Evolutionary conservation across 2,329 filamentous ascomycete genomes (phyloP), one percentile per base, ranked within the genome.

Genomic region (Aspergillus quadricinctus): DNA sequence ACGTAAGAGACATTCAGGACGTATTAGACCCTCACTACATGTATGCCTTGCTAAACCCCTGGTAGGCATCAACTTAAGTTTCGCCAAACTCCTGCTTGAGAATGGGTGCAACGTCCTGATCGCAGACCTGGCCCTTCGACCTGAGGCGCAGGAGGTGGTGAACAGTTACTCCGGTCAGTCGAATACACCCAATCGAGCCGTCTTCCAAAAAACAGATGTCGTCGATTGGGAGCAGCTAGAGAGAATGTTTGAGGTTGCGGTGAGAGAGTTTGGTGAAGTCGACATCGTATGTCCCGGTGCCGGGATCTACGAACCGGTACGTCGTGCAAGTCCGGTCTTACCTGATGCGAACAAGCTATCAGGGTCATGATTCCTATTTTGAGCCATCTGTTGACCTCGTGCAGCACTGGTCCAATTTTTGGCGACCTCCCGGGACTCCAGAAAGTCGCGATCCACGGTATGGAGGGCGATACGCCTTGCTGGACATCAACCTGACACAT

Each of bases 401-500:
- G 61, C 57, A 81, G 74, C 68, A 73, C 48, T 81, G 73, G 69
- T 78, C 73, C 28, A 79, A 77, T 57, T 81, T 82, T 68, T 82
- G 79, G 79, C 66, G 73, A 41, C 77, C 79, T 4, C 79, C 79
- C 1, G 76, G 77, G 9, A 68, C 71, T 3, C 56, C 69, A 0
- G 66, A 69, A 27, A 81, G 78, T 31, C 69, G 66, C 45, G 79
- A 82, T 60, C 61, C 70, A 8, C 67, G 62, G 0, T 57, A 68
- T 37, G 69, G 73, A 4, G 75, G 73, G 25, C 70, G 76, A 54
- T 81, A 81, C 60, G 72, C 73, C 28, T 45, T 72, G 50, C 50
- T 82, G 21, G 80, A 81, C 56, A 80, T 82, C 66, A 81, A 81
- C 57, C 56, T 82, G 50, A 78, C 76, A 0, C 80, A 82, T 62